These are phyloP conservation scores for Boletus rubropictus DNA, from an alignment of 768 basidiomycete genomes.

Conservation along the genomic window DNA sequence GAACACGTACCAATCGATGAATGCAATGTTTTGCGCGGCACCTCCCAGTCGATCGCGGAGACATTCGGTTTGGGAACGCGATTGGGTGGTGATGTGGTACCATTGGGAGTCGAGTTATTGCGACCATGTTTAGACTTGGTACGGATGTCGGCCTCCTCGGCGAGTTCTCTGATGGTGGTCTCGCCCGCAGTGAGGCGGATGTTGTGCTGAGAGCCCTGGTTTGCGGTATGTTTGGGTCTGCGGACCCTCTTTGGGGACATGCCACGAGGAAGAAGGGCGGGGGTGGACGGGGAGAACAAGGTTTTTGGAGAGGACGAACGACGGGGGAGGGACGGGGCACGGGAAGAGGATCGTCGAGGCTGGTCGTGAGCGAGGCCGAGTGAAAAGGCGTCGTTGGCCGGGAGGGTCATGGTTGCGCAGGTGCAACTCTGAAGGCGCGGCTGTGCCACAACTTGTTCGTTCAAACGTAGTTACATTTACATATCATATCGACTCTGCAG, in stretches of 20 bases:
- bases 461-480: too few species aligned
- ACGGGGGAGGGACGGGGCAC: constrained; percentile 24
- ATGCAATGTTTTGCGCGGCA: constrained; percentile 83
- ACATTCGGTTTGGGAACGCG: constrained; percentile 11
- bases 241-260: constrained; percentile 35
- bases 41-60: constrained; percentile 68
- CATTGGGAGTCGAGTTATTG: constrained; percentile 8
- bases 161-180: constrained; percentile 22
- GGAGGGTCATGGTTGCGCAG: constrained; percentile 24
- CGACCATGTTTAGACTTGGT: constrained; percentile 12
- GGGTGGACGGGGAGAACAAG: constrained; percentile 32
- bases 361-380: constrained; percentile 34
- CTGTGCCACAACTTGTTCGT: constrained; percentile 12
- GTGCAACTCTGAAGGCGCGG: constrained; percentile 5
- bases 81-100: constrained; percentile 1
- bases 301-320: constrained; percentile 48
- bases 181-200: constrained; percentile 6
- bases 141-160: constrained; percentile 18
- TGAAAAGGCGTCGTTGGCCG: constrained; percentile 34
- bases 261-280: constrained; percentile 11
- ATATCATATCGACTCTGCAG: constrained; percentile 28
- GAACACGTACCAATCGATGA: constrained; percentile 75
- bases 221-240: constrained; percentile 20
- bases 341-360: constrained; percentile 26
- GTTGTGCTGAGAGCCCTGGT: constrained; percentile 22